Conservation (phyloP, 306 rosid species). For the Luffa acutangula region DNA sequence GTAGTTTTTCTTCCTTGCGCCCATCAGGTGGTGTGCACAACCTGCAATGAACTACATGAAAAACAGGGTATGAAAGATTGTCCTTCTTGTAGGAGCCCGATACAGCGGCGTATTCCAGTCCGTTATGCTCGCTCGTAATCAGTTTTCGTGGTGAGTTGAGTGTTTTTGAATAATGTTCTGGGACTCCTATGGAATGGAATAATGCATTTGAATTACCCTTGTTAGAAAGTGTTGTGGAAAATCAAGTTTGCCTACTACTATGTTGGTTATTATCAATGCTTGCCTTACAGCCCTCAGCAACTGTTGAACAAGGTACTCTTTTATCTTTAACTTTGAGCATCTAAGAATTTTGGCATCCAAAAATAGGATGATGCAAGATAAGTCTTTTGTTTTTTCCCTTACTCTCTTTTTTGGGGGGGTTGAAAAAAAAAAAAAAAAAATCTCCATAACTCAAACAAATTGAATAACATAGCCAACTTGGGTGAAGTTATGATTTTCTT, state of each 20-base stretch:
- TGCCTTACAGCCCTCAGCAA: neutral
- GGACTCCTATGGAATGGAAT: slow-evolving; percentile 44
- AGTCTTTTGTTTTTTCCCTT: neutral
- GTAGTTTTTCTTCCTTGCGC: slow-evolving; percentile 91
- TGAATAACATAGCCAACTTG: neutral
- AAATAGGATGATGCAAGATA: neutral
- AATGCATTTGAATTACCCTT: slow-evolving; percentile 34
- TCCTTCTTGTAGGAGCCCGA: slow-evolving; percentile 87
- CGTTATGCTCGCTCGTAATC: slow-evolving; percentile 44
- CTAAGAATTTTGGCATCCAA: neutral
- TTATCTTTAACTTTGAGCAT: neutral
- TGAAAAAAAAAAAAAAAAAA: too few species aligned
- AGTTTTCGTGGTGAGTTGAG: slow-evolving; percentile 25
- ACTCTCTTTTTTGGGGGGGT: neutral
- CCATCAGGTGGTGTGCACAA: slow-evolving; percentile 86
- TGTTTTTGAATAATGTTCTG: slow-evolving; percentile 46
- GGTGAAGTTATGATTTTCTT: neutral
- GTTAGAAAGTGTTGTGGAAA: slow-evolving; percentile 21
- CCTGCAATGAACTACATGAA: slow-evolving; percentile 91
- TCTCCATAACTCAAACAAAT: neutral
- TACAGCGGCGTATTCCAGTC: slow-evolving; percentile 72
- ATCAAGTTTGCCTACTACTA: slow-evolving; percentile 23
- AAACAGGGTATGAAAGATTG: slow-evolving; percentile 94
- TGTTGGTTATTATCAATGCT: slow-evolving; percentile 14
- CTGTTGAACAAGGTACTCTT: neutral